phyloP scores from a whole-genome alignment of 2,329 filamentous ascomycete genomes.

The Aspergillus hortae region DNA sequence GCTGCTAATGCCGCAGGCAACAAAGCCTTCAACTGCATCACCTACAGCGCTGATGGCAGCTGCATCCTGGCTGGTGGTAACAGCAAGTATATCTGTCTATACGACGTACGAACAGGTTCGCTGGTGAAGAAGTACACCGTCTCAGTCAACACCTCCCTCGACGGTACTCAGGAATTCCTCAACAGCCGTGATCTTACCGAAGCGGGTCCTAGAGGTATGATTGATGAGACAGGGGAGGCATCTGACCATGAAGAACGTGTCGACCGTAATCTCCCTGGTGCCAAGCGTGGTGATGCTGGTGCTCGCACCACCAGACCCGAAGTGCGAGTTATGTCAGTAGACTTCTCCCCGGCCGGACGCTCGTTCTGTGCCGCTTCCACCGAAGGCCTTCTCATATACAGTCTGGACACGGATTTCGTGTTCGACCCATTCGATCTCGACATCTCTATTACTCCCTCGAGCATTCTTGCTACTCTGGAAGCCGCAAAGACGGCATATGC shows the following conservation, averaged over 20 bases:
- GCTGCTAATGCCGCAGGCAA: conserved; percentile 87
- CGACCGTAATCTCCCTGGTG: conserved; percentile 76
- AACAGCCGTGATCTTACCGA: conserved; percentile 91
- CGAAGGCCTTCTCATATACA: conserved; percentile 91
- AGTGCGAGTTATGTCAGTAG: conserved; percentile 77
- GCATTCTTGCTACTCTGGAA: conserved; percentile 70
- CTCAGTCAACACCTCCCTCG: conserved; percentile 89
- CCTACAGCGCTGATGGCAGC: conserved; percentile 87
- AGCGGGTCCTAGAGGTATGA: conserved; percentile 76
- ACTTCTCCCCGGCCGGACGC: conserved; percentile 83
- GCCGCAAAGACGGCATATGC: conserved; percentile 33
- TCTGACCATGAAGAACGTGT: conserved; percentile 84
- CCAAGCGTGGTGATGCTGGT: conserved; percentile 82
- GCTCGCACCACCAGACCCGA: conserved; percentile 72
- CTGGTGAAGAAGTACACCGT: conserved; percentile 94
- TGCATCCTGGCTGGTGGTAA: conserved; percentile 89
- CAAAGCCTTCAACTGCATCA: conserved; percentile 83
- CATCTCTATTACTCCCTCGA: conserved; percentile 85
- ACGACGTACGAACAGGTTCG: conserved; percentile 89
- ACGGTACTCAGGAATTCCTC: conserved; percentile 94
- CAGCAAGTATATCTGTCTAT: conserved; percentile 98
- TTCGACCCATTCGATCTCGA: conserved; percentile 98
- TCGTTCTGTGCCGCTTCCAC: conserved; percentile 94
- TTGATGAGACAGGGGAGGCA: conserved; percentile 83
- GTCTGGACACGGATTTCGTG: conserved; percentile 74